Evolutionary conservation across 2,329 filamentous ascomycete species (phyloP).

Genomic region (Basipetospora chlamydospora): DNA sequence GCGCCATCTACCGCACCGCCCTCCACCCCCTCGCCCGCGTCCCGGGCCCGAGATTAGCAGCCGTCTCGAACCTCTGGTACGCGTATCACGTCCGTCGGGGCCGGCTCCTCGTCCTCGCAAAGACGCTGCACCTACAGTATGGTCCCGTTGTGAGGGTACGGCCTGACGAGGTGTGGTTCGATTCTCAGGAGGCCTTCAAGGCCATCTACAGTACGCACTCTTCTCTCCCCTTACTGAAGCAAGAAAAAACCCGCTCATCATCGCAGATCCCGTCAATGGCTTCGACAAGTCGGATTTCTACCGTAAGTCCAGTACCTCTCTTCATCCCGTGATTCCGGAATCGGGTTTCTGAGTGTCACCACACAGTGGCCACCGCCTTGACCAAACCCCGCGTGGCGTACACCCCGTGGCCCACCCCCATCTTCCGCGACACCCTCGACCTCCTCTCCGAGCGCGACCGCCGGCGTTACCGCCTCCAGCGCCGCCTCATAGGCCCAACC

Average conservation of each 20-base stretch:
- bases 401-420: conserved; percentile 16
- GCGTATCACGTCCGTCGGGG: conserved; percentile 30
- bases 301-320: conserved; percentile 17
- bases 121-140: conserved; percentile 28
- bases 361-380: conserved; percentile 28
- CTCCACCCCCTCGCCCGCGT: conserved; percentile 29
- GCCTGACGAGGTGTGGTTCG: conserved; percentile 38
- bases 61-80: conserved; percentile 32
- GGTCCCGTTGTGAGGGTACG: conserved; percentile 37
- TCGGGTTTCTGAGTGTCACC: conserved; percentile 4
- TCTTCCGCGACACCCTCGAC: conserved; percentile 31
- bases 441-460: conserved; percentile 33
- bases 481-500: conserved; percentile 32
- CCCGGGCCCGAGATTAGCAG: conserved; percentile 32
- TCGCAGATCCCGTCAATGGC: conserved; percentile 27
- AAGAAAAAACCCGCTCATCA: neutral
- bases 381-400: conserved; percentile 27
- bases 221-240: neutral
- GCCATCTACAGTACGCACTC: conserved; percentile 32
- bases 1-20: conserved; percentile 21
- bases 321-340: conserved; percentile 1
- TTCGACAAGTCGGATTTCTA: conserved; percentile 40
- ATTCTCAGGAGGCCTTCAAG: conserved; percentile 30
- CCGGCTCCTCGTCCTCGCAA: conserved; percentile 23
- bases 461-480: conserved; percentile 31